Conservation (phyloP, 192 early-diverging fungal genomes). For the Linnemannia hyalina region DNA sequence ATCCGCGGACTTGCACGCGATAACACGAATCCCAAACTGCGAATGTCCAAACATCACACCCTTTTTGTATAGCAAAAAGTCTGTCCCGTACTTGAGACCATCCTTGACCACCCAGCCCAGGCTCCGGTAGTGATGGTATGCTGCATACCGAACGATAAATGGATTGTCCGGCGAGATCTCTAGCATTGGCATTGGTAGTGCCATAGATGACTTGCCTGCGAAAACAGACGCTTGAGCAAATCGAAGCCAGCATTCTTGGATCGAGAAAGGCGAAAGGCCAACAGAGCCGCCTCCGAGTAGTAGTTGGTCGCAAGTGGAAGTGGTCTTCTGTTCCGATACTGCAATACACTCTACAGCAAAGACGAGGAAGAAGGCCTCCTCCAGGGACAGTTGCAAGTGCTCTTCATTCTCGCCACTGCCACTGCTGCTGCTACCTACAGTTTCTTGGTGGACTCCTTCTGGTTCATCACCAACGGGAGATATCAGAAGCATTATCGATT, state of each 20-base stretch:
- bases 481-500: not conserved
- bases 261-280: constrained; percentile 16
- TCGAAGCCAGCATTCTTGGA: constrained; percentile 57
- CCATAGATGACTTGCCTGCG: not conserved
- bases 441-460: not conserved
- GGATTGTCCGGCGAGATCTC: constrained; percentile 36
- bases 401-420: constrained; percentile 56
- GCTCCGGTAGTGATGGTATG: constrained; percentile 86
- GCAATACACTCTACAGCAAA: constrained; percentile 69
- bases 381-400: constrained; percentile 74
- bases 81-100: constrained; percentile 88
- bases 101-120: constrained; percentile 86
- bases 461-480: not conserved
- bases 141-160: constrained; percentile 79
- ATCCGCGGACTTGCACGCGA: not conserved
- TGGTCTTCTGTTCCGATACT: constrained; percentile 20
- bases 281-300: not conserved
- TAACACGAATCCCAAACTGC: constrained; percentile 51
- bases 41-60: constrained; percentile 72
- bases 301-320: not conserved
- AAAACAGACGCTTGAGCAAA: constrained; percentile 36
- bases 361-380: constrained; percentile 81
- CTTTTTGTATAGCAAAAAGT: constrained; percentile 75
- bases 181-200: not conserved
- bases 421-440: not conserved